Conservation (phyloP, 1,139 yeast genomes). For the Insectozyma bohioensis region DNA sequence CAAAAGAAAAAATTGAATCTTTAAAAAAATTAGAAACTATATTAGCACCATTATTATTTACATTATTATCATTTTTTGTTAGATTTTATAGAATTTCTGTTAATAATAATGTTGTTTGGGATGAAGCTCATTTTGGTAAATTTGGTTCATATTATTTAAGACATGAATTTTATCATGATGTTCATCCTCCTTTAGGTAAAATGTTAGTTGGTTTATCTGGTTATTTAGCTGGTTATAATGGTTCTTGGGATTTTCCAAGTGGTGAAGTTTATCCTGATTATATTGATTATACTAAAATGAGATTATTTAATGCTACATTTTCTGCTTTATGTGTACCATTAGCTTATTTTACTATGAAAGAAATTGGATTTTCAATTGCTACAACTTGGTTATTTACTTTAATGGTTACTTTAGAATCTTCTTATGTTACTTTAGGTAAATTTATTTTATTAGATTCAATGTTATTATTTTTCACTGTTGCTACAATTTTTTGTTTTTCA, state of each 20-base stretch:
- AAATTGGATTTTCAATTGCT: constrained; percentile 75
- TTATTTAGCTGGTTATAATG: constrained; percentile 90
- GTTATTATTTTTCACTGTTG: constrained; percentile 87
- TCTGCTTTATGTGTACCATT: constrained; percentile 89
- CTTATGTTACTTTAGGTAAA: constrained; percentile 86
- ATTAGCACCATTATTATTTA: constrained; percentile 49
- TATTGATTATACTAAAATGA: constrained; percentile 86
- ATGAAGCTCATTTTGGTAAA: constrained; percentile 82
- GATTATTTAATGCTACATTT: constrained; percentile 89
- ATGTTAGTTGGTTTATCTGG: constrained; percentile 97
- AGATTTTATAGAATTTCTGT: constrained; percentile 53
- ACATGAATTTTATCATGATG: constrained; percentile 95
- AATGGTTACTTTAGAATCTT: constrained; percentile 83
- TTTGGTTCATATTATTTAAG: constrained; percentile 91
- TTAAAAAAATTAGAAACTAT: constrained; percentile 33
- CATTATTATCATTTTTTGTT: constrained; percentile 47
- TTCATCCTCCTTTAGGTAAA: constrained; percentile 97
- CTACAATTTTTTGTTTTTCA: constrained; percentile 75
- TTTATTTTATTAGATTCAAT: constrained; percentile 95
- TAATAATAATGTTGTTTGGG: constrained; percentile 59
- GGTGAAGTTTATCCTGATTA: constrained; percentile 85
- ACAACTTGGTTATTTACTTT: constrained; percentile 87
- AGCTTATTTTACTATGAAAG: constrained; percentile 90
- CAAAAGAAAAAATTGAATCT: constrained; percentile 32
- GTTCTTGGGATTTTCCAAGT: constrained; percentile 91